phyloP scores from a whole-genome alignment of 2,329 filamentous ascomycete species.

The Biscogniauxia mediterranea region DNA sequence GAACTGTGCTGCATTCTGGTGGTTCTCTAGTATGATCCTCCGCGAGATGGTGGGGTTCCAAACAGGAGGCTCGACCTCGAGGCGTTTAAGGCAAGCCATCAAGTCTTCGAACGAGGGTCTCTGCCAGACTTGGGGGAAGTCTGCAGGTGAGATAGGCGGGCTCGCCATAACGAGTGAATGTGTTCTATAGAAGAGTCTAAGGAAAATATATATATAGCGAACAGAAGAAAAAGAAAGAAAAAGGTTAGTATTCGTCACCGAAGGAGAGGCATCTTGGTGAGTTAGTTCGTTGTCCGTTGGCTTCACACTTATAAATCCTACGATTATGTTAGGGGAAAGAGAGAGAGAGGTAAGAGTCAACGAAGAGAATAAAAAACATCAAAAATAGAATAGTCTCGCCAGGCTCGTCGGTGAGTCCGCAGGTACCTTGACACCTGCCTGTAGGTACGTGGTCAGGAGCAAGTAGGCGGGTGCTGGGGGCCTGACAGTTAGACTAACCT shows the following conservation, averaged over 20 bases:
- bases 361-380: not conserved
- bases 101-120: slow-evolving; percentile 67
- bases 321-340: not conserved
- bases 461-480: not conserved
- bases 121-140: slow-evolving; percentile 81
- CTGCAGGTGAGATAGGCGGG: slow-evolving; percentile 40
- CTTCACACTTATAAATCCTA: too few relatives aligned
- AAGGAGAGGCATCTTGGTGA: slow-evolving; percentile 1
- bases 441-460: slow-evolving; percentile 2
- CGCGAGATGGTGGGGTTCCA: slow-evolving; percentile 56
- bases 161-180: slow-evolving; percentile 2
- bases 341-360: slow-evolving; percentile 5
- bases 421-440: not conserved
- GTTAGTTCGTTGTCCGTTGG: not conserved
- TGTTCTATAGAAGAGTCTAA: slow-evolving; percentile 8
- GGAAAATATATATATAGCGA: not conserved
- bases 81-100: slow-evolving; percentile 61
- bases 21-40: slow-evolving; percentile 41
- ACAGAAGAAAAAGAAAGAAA: not conserved
- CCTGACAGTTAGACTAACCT: slow-evolving; percentile 11
- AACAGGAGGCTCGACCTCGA: slow-evolving; percentile 65
- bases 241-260: slow-evolving; percentile 1
- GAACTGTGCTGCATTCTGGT: slow-evolving; percentile 42
- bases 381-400: slow-evolving; percentile 12
- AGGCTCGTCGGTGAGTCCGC: slow-evolving; percentile 9